phyloP scores from a whole-genome alignment of 768 basidiomycete genomes.

The Serendipita vermifera region DNA sequence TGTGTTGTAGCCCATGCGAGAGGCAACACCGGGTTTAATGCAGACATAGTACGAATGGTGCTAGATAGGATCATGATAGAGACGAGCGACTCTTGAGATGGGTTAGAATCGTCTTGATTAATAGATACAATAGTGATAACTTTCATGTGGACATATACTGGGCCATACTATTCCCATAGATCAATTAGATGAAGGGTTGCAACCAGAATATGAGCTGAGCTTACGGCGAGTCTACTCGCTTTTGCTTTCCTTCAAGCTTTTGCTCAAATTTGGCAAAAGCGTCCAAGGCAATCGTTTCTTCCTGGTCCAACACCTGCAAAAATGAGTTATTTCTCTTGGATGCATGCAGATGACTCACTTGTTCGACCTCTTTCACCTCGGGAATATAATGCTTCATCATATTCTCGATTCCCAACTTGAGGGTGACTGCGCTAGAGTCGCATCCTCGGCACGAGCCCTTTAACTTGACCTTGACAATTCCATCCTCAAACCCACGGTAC shows the following conservation, averaged over 20 bases:
- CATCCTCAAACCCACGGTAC: slow-evolving; percentile 81
- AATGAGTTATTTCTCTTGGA: background rate
- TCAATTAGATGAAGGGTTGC: slow-evolving; percentile 12
- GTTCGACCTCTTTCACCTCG: slow-evolving; percentile 83
- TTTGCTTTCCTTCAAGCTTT: slow-evolving; percentile 37
- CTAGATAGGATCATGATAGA: slow-evolving; percentile 25
- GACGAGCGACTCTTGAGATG: background rate
- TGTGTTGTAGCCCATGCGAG: slow-evolving; percentile 20
- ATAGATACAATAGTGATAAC: background rate
- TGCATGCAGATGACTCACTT: slow-evolving; percentile 35
- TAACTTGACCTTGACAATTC: slow-evolving; percentile 73
- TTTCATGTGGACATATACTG: slow-evolving; percentile 65
- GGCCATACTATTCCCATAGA: slow-evolving; percentile 43
- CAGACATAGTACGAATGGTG: slow-evolving; percentile 32
- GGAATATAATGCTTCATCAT: slow-evolving; percentile 99
- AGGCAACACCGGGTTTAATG: slow-evolving; percentile 31
- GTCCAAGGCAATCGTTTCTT: slow-evolving; percentile 72
- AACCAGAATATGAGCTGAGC: slow-evolving; percentile 21
- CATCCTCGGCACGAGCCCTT: slow-evolving; percentile 98
- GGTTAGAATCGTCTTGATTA: background rate
- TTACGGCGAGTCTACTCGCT: slow-evolving; percentile 35
- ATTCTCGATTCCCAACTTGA: slow-evolving; percentile 93
- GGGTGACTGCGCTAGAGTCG: slow-evolving; percentile 81
- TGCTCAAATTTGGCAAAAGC: slow-evolving; percentile 85
- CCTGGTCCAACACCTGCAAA: slow-evolving; percentile 72